Percentiles rank a stretch among this genome's conserved stretches.
Conservation (phyloP, 2,329 filamentous ascomycete genomes). For the Hyphodiscus sp. region DNA sequence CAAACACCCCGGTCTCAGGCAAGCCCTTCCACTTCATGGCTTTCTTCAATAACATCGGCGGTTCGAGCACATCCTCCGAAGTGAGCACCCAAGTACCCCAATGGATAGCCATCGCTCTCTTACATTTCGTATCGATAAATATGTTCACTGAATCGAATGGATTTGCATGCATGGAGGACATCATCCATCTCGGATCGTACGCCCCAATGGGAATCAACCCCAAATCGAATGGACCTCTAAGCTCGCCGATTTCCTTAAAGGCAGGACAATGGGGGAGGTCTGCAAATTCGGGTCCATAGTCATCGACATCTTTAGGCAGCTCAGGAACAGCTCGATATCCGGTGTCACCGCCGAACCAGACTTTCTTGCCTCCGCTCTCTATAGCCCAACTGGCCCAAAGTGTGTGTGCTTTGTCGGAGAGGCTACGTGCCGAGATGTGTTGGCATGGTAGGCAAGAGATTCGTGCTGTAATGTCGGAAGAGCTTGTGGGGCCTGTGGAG, state of each 20-base stretch:
- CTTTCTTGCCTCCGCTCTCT: conserved; percentile 63
- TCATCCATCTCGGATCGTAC: conserved; percentile 66
- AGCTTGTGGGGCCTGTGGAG: conserved; percentile 8
- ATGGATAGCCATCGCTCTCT: conserved; percentile 76
- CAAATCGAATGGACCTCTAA: conserved; percentile 81
- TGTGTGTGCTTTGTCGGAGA: conserved; percentile 62
- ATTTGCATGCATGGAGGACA: conserved; percentile 78
- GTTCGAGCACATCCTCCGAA: conserved; percentile 74
- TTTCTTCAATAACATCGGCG: conserved; percentile 64
- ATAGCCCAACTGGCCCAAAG: conserved; percentile 89
- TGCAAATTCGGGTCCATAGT: conserved; percentile 62
- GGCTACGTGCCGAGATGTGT: conserved; percentile 65
- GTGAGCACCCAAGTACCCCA: conserved; percentile 87
- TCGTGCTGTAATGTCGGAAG: conserved; percentile 55
- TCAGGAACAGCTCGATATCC: conserved; percentile 76
- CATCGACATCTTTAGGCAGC: conserved; percentile 55
- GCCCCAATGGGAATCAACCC: conserved; percentile 92
- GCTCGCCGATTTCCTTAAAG: conserved; percentile 74
- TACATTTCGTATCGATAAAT: conserved; percentile 75
- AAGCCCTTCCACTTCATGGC: conserved; percentile 64
- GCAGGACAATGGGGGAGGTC: conserved; percentile 71
- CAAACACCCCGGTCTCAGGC: conserved; percentile 67
- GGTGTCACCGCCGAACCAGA: conserved; percentile 88
- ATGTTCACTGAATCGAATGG: conserved; percentile 86
- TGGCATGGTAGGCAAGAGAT: conserved; percentile 80